phyloP scores from a whole-genome alignment of 495 filamentous ascomycete genomes.

The Cudoniella acicularis region DNA sequence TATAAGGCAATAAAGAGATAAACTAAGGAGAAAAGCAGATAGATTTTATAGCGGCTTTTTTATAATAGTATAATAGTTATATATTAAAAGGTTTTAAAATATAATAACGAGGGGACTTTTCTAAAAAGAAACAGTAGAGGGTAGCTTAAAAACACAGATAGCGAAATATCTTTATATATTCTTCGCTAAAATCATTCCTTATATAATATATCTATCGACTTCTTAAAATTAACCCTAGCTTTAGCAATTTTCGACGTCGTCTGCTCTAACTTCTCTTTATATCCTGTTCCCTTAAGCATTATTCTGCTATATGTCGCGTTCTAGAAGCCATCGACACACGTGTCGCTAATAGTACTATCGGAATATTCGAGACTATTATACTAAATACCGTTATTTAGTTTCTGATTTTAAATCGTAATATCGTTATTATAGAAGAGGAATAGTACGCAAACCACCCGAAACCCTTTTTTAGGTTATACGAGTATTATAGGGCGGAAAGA shows the following conservation, averaged over 20 bases:
- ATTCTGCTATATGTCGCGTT: neutral
- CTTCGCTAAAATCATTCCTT: neutral
- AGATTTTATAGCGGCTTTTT: neutral
- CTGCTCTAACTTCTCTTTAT: neutral
- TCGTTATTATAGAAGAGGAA: neutral
- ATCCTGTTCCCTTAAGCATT: neutral
- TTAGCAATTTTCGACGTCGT: neutral
- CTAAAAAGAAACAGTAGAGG: neutral
- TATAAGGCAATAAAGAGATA: neutral
- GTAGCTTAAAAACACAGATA: neutral
- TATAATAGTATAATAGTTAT: neutral
- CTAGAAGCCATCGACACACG: neutral
- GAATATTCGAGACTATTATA: neutral
- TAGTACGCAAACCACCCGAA: neutral
- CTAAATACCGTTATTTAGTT: neutral
- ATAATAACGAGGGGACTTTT: neutral
- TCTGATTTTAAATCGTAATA: neutral
- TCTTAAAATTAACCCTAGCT: neutral
- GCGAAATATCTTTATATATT: neutral
- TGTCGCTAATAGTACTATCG: neutral
- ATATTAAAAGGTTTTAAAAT: neutral
- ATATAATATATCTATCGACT: neutral
- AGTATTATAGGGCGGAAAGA: neutral
- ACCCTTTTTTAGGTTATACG: neutral
- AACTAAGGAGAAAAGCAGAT: neutral